Conservation (phyloP, 768 basidiomycete genomes). For the Mycena floridula region DNA sequence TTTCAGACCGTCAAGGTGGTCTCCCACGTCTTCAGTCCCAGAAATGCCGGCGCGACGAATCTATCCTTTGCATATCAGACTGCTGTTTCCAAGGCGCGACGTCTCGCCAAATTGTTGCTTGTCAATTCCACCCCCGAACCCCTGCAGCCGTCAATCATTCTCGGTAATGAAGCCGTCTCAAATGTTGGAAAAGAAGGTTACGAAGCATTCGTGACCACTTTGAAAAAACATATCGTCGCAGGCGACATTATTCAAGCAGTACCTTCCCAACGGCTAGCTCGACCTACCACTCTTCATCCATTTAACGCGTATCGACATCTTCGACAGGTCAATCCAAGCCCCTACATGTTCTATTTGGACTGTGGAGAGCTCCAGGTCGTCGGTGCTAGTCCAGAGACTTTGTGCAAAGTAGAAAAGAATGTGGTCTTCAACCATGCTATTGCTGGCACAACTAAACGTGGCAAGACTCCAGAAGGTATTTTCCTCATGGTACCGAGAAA, state of each 20-base stretch:
- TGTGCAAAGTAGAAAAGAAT: constrained; percentile 91
- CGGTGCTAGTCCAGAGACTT: constrained; percentile 96
- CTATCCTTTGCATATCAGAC: constrained; percentile 85
- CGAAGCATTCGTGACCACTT: constrained; percentile 79
- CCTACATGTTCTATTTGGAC: constrained; percentile 98
- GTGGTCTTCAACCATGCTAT: constrained; percentile 97
- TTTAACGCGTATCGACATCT: constrained; percentile 96
- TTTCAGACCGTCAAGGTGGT: constrained; percentile 94
- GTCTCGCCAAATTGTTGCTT: constrained; percentile 69
- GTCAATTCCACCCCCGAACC: constrained; percentile 53
- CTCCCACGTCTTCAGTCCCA: constrained; percentile 89
- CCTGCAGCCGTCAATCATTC: constrained; percentile 54
- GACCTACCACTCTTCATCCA: constrained; percentile 85
- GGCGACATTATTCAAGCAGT: constrained; percentile 99
- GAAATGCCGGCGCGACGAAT: constrained; percentile 56
- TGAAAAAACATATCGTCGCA: constrained; percentile 92
- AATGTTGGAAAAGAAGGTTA: constrained; percentile 95
- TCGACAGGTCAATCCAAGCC: constrained; percentile 92
- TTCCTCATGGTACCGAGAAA: neutral
- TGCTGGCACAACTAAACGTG: constrained; percentile 88
- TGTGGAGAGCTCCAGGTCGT: constrained; percentile 91
- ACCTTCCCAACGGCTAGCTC: constrained; percentile 84
- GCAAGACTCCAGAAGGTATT: constrained; percentile 77
- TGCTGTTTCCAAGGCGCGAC: constrained; percentile 74
- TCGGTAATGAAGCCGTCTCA: constrained; percentile 67